Evolutionary conservation across 83 land plant genomes (phyloP).

Genomic region (Picea abies): DNA sequence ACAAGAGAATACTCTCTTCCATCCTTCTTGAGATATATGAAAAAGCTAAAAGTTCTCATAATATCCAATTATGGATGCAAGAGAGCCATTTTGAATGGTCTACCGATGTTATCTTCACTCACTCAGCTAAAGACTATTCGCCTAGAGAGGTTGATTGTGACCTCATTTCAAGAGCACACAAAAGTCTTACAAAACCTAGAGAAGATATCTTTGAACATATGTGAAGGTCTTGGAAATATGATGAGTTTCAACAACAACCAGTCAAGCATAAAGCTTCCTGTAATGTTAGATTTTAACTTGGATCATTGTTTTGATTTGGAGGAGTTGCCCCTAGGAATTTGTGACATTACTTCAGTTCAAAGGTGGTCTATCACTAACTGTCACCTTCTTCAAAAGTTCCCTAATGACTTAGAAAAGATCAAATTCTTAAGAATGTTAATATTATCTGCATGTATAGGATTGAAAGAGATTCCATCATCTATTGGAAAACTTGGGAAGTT

Average conservation of each 20-base stretch:
- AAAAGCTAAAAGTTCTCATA: conserved; percentile 48
- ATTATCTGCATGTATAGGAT: conserved; percentile 42
- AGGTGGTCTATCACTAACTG: conserved; percentile 47
- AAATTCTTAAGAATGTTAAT: conserved; percentile 36
- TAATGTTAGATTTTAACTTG: conserved; percentile 40
- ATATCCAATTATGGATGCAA: conserved; percentile 34
- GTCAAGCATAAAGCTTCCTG: conserved; percentile 28
- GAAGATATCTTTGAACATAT: conserved; percentile 50
- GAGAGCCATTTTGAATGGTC: conserved; percentile 25
- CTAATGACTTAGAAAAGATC: conserved; percentile 36
- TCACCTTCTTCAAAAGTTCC: conserved; percentile 40
- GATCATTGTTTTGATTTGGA: conserved; percentile 51
- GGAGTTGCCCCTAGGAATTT: conserved; percentile 43
- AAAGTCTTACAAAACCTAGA: conserved; percentile 24
- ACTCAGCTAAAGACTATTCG: conserved; percentile 44
- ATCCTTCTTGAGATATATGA: conserved; percentile 47
- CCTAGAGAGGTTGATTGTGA: conserved; percentile 45
- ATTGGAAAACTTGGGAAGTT: conserved; percentile 32
- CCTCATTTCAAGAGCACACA: conserved; percentile 22
- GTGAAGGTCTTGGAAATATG: conserved; percentile 26
- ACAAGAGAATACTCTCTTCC: conserved; percentile 51
- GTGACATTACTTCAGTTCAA: conserved; percentile 27
- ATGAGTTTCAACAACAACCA: not conserved
- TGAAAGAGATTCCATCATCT: conserved; percentile 43
- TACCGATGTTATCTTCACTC: conserved; percentile 31